A percentile compares a stretch with the other conserved stretches of the same genome.
Evolutionary conservation across 2,329 filamentous ascomycete species (phyloP).

Genomic region (Hymenoscyphus fructigenus): DNA sequence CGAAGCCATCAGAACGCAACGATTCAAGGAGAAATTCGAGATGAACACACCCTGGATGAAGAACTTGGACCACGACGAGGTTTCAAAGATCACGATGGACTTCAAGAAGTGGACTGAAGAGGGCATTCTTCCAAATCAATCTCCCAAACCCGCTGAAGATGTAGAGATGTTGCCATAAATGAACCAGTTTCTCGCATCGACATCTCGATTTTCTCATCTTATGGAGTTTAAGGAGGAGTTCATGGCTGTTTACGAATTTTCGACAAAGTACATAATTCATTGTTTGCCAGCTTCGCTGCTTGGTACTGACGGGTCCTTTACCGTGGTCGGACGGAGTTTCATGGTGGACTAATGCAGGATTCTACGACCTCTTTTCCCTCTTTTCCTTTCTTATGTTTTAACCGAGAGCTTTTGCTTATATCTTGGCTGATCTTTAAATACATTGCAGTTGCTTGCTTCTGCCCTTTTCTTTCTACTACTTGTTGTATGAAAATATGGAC

Average conservation of each 20-base stretch:
- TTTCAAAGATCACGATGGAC: constrained; percentile 46
- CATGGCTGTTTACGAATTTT: constrained; percentile 22
- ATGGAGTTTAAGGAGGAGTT: constrained; percentile 7
- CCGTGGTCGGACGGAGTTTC: background rate
- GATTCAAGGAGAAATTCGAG: constrained; percentile 51
- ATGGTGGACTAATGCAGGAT: background rate
- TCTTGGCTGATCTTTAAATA: too few relatives aligned
- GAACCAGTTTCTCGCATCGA: background rate
- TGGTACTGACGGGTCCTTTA: background rate
- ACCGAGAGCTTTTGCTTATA: background rate
- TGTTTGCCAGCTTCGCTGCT: background rate
- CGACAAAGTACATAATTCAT: constrained; percentile 1
- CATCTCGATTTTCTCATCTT: background rate
- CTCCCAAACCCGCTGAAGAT: constrained; percentile 9
- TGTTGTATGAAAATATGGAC: too few relatives aligned
- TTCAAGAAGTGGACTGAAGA: constrained; percentile 48
- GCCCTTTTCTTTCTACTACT: too few relatives aligned
- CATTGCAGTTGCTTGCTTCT: too few relatives aligned
- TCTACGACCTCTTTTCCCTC: background rate
- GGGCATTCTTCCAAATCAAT: constrained; percentile 21
- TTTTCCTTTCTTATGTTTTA: background rate
- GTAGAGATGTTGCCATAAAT: constrained; percentile 15
- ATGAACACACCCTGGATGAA: constrained; percentile 53
- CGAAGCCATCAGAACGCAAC: constrained; percentile 40
- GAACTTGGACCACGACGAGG: constrained; percentile 48